Base-by-base conservation (phyloP, 768 basidiomycete genomes). In the Cyathus striatus region DNA sequence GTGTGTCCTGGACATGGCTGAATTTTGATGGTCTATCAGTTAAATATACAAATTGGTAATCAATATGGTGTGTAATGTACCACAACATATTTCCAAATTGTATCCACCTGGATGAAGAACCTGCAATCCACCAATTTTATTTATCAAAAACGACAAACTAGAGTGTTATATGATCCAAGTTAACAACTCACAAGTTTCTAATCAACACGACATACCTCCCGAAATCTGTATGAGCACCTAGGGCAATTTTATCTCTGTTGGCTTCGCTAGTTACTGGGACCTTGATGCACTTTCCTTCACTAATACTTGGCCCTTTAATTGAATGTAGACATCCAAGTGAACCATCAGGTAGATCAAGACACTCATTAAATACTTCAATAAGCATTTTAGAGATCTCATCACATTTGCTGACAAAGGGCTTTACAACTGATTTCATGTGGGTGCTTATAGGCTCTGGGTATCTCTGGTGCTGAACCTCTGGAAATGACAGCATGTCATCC, bases 211-310 rank as follows among this genome's bases (percentile, higher is more conserved):
- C 38, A 10, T 76, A 59, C 27, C 76, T 78, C 55, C 82, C 80
- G 46, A 82, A 83, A 56, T 83, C 83, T 2, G 81, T 82, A 54
- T 85, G 83, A 1, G 73, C 70, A n/a, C 79, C 79, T 10, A 82
- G 49, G 1, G 65, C 61, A 17, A 55, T 20, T n/a, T 10, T 42
- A 20, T 50, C 50, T 5, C 38, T 47, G 6, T 10, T 17, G n/a
- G 13, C 22, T 64, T 61, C 30, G 13, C 17, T 14, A 50, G 63
- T 9, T 65, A 57, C 42, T 26, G 79, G 72, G n/a, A 63, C 73
- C 52, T 58, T 75, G 48, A 76, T 76, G 13, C 72, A 57, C 10
- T 81, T 64, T 1, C 73, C 62, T 50, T 85, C 80, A 40, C 76
- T 73, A 7, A 75, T 74, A 37, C 75, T 79, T 23, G 56, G 50